Evolutionary conservation across 2,329 filamentous ascomycete species (phyloP), one percentile per base, ranked within the genome.

Genomic region (Sarocladiaceae sp.): DNA sequence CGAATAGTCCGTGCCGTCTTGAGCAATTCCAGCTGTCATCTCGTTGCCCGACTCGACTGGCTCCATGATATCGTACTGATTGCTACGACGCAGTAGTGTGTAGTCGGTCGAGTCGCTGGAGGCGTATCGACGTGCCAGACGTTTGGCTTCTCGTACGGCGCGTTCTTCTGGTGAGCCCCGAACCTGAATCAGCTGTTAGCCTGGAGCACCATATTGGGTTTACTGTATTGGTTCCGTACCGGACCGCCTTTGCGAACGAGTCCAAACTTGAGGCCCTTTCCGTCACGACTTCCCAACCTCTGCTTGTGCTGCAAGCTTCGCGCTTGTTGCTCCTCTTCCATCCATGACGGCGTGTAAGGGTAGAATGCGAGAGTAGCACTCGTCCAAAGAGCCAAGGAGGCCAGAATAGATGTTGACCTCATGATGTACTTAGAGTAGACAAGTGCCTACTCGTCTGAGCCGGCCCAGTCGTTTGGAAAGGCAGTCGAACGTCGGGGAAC

Each of bases 1-100:
- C 2, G 79, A 80, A 51, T 74, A 80, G 55, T 85, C 81, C 13
- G 74, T 76, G 13, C 80, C 80, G 55, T 83, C 80, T 55, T 85
- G 80, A 54, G 76, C 61, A 44, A 85, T 67, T 9, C 78, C 77
- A 9, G 68, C 70, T 32, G 72, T 73, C 52, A 76, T 66, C 24
- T 69, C 58, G 12, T 64, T 61, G 0, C 65, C 62, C 1, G 78
- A 68, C 1, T 67, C 56, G 10, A 54, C 59, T 1, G 78, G 74
- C 19, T 66, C 54, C 51, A 71, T 65, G 11, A 80, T 58, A 2
- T 62, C 54, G 53, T 73, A 80, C 2, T 61, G 55, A 52, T 76
- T 77, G 13, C 58, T 59, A 49, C 74, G 65, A 47, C 60, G 67
- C 19, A 62, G 18, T 24, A 45, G 32, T 12, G 35, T 31, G 20